phyloP scores from a whole-genome alignment of 164 flowering plant species.

The Liriodendron chinense region DNA sequence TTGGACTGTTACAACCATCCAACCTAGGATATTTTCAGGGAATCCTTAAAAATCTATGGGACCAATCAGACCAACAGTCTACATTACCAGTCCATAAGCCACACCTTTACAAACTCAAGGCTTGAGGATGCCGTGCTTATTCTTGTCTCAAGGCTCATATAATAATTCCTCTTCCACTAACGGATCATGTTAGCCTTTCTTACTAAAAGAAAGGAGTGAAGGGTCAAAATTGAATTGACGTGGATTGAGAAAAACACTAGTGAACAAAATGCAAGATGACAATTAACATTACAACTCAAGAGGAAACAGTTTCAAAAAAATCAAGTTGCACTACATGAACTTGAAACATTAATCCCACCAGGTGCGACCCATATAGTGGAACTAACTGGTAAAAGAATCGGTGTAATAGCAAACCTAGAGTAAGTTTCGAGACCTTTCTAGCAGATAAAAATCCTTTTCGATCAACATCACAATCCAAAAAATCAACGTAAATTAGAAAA shows the following conservation, averaged over 20 bases:
- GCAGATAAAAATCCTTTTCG: neutral
- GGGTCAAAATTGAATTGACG: neutral
- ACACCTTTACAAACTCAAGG: no score
- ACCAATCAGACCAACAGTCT: no score
- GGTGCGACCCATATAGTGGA: no score
- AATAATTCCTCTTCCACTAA: no score
- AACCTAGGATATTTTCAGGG: no score
- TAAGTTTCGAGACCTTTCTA: neutral
- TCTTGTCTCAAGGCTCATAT: no score
- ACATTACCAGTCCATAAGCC: no score
- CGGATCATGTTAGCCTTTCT: no score
- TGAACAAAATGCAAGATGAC: neutral
- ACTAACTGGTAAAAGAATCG: neutral
- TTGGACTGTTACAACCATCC: no score
- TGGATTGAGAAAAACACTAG: neutral
- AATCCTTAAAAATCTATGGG: no score
- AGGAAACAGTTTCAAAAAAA: neutral
- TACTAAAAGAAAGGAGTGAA: no score
- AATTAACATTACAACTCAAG: neutral
- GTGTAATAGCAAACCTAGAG: neutral
- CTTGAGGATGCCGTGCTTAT: no score
- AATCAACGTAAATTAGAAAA: neutral
- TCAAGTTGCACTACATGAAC: neutral
- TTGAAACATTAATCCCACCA: neutral
- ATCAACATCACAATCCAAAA: neutral